Conservation (phyloP, 441 rosid species). For the Bocquillonia castaneifolia region DNA sequence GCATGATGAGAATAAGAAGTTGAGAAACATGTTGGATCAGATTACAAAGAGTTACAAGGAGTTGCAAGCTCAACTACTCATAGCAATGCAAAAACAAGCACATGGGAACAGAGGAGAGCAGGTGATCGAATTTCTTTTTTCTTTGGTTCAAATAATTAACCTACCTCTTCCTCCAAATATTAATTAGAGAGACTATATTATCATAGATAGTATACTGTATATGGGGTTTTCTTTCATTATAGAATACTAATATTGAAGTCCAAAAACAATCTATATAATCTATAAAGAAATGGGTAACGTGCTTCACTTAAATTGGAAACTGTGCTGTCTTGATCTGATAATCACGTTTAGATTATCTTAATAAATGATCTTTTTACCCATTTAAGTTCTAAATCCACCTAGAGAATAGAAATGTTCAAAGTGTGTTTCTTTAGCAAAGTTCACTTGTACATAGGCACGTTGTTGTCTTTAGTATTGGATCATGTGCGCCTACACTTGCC, state of each 20-base stretch:
- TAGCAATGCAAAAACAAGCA: conserved; percentile 55
- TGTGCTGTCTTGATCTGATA: conserved; percentile 24
- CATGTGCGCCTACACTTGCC: background rate
- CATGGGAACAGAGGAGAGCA: conserved; percentile 33
- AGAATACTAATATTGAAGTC: background rate
- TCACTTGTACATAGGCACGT: background rate
- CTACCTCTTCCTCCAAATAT: background rate
- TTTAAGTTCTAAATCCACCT: conserved; percentile 16
- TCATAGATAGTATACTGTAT: background rate
- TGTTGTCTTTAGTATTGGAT: background rate
- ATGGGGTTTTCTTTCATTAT: background rate
- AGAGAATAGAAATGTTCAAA: conserved; percentile 2
- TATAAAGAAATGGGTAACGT: conserved; percentile 31
- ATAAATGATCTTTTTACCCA: conserved; percentile 9
- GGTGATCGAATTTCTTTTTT: conserved; percentile 30
- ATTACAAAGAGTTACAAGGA: conserved; percentile 44
- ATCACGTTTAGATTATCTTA: conserved; percentile 20
- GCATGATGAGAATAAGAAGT: conserved; percentile 60
- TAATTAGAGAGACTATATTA: background rate
- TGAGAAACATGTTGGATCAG: conserved; percentile 54
- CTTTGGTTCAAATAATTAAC: background rate
- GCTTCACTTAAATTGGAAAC: conserved; percentile 35
- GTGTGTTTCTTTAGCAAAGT: background rate
- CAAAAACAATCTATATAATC: background rate
- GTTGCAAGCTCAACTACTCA: conserved; percentile 53